A percentile compares a stretch with the other conserved stretches of the same genome.
Conservation (phyloP, 1,284 basidiomycete species). For the Ceratobasidium theobromae region DNA sequence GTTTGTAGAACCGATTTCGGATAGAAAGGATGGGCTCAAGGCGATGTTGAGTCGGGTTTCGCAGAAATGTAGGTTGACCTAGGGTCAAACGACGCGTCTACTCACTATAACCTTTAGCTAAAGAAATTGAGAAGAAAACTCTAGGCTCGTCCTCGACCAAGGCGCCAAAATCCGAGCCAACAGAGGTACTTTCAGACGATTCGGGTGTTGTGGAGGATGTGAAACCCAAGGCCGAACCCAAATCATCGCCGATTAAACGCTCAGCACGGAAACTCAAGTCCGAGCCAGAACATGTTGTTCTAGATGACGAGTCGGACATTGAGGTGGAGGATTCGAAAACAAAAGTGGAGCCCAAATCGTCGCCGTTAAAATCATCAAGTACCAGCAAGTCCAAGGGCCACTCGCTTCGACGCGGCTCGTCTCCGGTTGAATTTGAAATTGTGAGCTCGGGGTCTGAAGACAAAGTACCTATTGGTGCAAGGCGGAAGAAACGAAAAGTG, state of each 20-base stretch:
- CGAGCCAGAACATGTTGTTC: neutral
- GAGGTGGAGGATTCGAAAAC: neutral
- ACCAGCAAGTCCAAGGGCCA: neutral
- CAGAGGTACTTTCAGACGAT: slow-evolving; percentile 3
- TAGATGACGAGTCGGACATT: neutral
- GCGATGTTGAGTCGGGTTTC: slow-evolving; percentile 73
- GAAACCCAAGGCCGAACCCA: neutral
- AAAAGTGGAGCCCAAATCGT: slow-evolving; percentile 1
- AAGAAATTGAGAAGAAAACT: neutral
- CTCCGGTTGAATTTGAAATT: slow-evolving; percentile 1
- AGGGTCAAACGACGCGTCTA: neutral
- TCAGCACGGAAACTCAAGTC: neutral
- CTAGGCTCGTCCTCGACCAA: neutral
- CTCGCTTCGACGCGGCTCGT: neutral
- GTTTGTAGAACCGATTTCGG: slow-evolving; percentile 78
- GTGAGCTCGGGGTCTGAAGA: slow-evolving; percentile 11
- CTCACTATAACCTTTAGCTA: too few species aligned
- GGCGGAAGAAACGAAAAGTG: neutral
- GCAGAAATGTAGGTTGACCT: neutral
- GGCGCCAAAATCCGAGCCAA: neutral
- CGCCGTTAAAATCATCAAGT: neutral
- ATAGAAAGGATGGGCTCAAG: slow-evolving; percentile 84
- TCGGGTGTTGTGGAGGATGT: neutral
- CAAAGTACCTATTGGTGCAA: neutral
- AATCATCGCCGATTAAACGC: neutral